A percentile compares a stretch with the other conserved stretches of the same genome.
Conservation (phyloP, 1,284 basidiomycete genomes). For the Trametes hirsuta region DNA sequence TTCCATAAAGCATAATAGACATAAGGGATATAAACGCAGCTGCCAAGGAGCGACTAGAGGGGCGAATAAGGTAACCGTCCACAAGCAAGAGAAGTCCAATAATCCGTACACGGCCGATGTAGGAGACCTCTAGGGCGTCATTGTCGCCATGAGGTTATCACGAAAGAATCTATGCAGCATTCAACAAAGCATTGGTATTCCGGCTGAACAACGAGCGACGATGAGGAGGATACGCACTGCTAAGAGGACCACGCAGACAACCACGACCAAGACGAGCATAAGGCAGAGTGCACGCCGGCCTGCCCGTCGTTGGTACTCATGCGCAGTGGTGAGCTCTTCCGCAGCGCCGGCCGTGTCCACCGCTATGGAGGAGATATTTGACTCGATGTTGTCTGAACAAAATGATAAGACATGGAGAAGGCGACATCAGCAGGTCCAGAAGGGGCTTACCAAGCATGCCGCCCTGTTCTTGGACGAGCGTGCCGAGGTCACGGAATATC, state of each 20-base stretch:
- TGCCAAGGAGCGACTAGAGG: background rate
- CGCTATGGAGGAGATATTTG: slow-evolving; percentile 88
- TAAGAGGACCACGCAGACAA: slow-evolving; percentile 87
- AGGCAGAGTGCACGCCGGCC: slow-evolving; percentile 90
- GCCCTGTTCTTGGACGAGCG: slow-evolving; percentile 94
- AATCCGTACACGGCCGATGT: background rate
- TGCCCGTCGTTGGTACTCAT: slow-evolving; percentile 94
- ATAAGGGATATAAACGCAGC: slow-evolving; percentile 2
- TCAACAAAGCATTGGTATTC: slow-evolving; percentile 33
- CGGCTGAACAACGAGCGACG: slow-evolving; percentile 31
- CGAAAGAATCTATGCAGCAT: slow-evolving; percentile 31
- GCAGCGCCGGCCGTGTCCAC: slow-evolving; percentile 86
- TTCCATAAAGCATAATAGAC: slow-evolving; percentile 8
- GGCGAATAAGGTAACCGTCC: slow-evolving; percentile 8
- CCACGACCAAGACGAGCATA: slow-evolving; percentile 86
- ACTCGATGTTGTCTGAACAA: slow-evolving; percentile 91
- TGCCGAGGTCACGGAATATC: slow-evolving; percentile 96
- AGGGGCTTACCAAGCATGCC: slow-evolving; percentile 82
- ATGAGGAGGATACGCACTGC: slow-evolving; percentile 68
- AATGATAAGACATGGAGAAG: background rate
- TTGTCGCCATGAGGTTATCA: slow-evolving; percentile 15
- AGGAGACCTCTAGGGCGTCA: background rate
- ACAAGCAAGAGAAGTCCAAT: background rate
- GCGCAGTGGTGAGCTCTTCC: slow-evolving; percentile 87
- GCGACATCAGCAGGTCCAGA: background rate